Percentiles rank a stretch among this genome's conserved stretches.
Conservation (phyloP, 179 eudicot genomes). For the Beta corolliflora region DNA sequence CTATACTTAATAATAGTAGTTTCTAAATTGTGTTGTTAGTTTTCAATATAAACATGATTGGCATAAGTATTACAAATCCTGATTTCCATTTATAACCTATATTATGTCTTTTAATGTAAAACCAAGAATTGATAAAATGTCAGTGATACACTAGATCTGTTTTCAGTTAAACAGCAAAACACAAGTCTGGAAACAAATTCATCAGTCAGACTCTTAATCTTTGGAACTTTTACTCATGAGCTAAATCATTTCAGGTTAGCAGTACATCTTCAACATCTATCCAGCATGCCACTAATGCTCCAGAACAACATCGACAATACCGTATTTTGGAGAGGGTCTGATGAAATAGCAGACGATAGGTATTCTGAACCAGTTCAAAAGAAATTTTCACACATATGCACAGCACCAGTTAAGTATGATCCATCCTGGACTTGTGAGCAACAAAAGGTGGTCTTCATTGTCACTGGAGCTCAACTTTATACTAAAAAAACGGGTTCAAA, state of each 20-base stretch:
- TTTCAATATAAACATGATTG: too few species aligned
- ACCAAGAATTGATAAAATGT: too few species aligned
- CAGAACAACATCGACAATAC: conserved; percentile 43
- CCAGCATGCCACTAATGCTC: conserved; percentile 55
- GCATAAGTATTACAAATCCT: too few species aligned
- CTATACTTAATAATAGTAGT: too few species aligned
- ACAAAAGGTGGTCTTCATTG: conserved; percentile 48
- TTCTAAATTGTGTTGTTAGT: too few species aligned
- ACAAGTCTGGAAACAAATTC: too few species aligned
- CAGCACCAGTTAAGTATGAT: conserved; percentile 58
- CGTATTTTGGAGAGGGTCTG: conserved; percentile 60
- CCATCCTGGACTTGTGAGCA: conserved; percentile 42
- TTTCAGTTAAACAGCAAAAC: too few species aligned
- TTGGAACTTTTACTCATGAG: not conserved
- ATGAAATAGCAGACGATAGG: conserved; percentile 47
- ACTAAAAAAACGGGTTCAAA: conserved; percentile 49
- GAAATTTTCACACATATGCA: conserved; percentile 72
- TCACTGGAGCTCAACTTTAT: conserved; percentile 72
- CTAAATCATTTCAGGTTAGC: conserved; percentile 55
- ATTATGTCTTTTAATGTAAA: too few species aligned
- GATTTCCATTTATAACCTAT: too few species aligned
- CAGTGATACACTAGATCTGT: too few species aligned
- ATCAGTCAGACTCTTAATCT: too few species aligned
- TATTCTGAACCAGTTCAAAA: conserved; percentile 68
- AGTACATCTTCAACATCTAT: conserved; percentile 75